Conservation (phyloP, 139 green algal species). For the Chlamydomonas asymmetrica region DNA sequence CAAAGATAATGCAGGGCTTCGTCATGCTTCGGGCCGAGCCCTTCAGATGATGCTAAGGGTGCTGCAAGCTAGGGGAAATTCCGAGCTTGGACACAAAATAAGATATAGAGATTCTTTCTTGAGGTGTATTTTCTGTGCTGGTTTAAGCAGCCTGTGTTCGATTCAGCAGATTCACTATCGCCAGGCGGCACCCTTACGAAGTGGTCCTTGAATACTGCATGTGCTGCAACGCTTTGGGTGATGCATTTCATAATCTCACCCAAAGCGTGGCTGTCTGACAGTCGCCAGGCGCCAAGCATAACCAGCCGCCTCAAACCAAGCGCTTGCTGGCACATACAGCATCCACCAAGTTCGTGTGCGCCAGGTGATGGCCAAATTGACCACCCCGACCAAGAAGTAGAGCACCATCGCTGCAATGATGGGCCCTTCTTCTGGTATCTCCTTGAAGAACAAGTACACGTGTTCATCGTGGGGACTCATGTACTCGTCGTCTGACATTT, state of each 20-base stretch:
- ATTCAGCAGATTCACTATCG: no score
- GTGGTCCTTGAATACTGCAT: neutral
- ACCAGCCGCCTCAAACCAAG: slow-evolving; percentile 11
- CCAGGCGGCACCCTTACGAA: no score
- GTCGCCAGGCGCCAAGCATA: slow-evolving; percentile 13
- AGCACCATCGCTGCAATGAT: slow-evolving; percentile 2
- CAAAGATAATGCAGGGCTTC: no score
- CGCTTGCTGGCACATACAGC: slow-evolving; percentile 9
- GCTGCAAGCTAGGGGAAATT: no score
- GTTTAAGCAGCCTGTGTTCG: no score
- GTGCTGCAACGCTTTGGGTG: neutral
- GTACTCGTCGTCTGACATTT: no score
- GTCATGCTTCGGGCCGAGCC: no score
- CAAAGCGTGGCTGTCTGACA: neutral
- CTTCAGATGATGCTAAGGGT: no score
- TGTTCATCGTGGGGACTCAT: no score
- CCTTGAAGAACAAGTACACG: slow-evolving; percentile 2
- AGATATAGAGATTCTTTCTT: no score
- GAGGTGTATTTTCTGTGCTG: no score
- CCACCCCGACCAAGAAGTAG: neutral
- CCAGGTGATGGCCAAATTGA: neutral
- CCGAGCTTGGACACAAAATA: no score
- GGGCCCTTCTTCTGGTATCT: neutral
- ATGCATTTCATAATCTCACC: neutral
- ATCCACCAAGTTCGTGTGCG: slow-evolving; percentile 37